phyloP scores from a whole-genome alignment of 495 filamentous ascomycete genomes.

The Talaromyces borbonicus region DNA sequence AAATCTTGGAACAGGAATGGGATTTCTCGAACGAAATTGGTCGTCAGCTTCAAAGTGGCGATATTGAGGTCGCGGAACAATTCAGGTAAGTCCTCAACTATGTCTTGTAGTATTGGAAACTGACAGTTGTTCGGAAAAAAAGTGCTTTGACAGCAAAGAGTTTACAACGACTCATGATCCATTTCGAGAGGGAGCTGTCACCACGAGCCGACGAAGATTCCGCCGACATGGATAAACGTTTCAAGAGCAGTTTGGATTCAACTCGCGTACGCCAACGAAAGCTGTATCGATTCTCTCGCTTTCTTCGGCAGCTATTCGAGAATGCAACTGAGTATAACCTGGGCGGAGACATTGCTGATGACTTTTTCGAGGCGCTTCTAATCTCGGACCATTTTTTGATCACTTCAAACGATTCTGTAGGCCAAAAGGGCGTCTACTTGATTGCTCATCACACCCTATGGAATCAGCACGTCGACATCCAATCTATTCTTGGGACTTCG shows the following conservation, averaged over 20 bases:
- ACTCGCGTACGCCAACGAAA: constrained; percentile 91
- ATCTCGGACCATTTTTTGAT: constrained; percentile 77
- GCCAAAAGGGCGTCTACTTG: constrained; percentile 66
- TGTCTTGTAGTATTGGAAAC: constrained; percentile 4
- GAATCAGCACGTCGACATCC: constrained; percentile 66
- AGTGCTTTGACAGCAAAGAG: constrained; percentile 84
- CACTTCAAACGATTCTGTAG: constrained; percentile 45
- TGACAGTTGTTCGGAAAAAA: constrained; percentile 19
- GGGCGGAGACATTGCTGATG: constrained; percentile 50
- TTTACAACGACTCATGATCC: constrained; percentile 71
- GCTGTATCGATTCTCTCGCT: constrained; percentile 73
- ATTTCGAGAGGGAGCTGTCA: constrained; percentile 87
- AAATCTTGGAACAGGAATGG: constrained; percentile 96
- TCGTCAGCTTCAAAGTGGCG: constrained; percentile 75
- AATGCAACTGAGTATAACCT: constrained; percentile 91
- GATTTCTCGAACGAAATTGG: constrained; percentile 90
- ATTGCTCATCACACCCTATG: constrained; percentile 74
- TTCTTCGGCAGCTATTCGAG: constrained; percentile 86
- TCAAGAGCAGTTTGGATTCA: constrained; percentile 89
- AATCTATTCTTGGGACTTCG: constrained; percentile 76
- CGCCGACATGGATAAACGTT: constrained; percentile 87
- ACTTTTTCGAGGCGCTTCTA: constrained; percentile 73
- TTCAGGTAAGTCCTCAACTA: constrained; percentile 49
- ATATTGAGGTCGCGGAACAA: constrained; percentile 97
- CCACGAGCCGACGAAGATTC: constrained; percentile 71